Evolutionary conservation across 2,329 filamentous ascomycete species (phyloP).

Genomic region (Ophiosphaerella herpotricha): DNA sequence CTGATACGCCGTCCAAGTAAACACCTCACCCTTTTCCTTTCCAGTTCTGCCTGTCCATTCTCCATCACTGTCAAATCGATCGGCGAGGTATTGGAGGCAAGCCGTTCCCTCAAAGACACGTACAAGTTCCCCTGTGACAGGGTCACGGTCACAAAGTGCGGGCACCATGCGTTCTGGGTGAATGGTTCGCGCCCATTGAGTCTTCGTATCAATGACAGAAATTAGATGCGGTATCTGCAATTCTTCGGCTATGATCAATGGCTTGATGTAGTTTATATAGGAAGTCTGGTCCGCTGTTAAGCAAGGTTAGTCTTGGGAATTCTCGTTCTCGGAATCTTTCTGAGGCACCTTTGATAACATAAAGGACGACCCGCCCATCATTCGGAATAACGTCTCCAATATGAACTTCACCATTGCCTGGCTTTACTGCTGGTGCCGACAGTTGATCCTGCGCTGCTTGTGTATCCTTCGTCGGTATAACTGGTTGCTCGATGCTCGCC

Average conservation of each 20-base stretch:
- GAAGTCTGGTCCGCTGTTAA: conserved; percentile 7
- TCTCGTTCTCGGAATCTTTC: too few relatives aligned
- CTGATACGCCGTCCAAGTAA: conserved; percentile 45
- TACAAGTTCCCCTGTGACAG: conserved; percentile 31
- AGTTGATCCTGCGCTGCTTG: too few relatives aligned
- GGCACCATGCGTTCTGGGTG: conserved; percentile 47
- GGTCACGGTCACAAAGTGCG: conserved; percentile 38
- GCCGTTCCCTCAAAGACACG: conserved; percentile 47
- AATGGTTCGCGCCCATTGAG: conserved; percentile 39
- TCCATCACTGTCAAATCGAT: conserved; percentile 42
- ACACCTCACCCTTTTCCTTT: conserved; percentile 32
- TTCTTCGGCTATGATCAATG: conserved; percentile 45
- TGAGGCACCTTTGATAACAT: too few relatives aligned
- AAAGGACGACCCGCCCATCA: too few relatives aligned
- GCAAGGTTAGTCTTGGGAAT: too few relatives aligned
- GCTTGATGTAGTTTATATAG: conserved; percentile 49
- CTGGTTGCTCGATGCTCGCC: too few relatives aligned
- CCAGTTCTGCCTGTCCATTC: conserved; percentile 37
- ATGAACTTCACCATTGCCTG: too few relatives aligned
- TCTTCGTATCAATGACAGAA: conserved; percentile 43
- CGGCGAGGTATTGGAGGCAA: conserved; percentile 45
- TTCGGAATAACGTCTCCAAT: too few relatives aligned
- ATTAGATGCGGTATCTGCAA: conserved; percentile 37
- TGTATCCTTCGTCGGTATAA: too few relatives aligned
- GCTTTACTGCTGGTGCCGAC: too few relatives aligned